Evolutionary conservation across 305 asterid genomes (phyloP), one percentile per base, ranked within the genome.

Genomic region (Withania somnifera): DNA sequence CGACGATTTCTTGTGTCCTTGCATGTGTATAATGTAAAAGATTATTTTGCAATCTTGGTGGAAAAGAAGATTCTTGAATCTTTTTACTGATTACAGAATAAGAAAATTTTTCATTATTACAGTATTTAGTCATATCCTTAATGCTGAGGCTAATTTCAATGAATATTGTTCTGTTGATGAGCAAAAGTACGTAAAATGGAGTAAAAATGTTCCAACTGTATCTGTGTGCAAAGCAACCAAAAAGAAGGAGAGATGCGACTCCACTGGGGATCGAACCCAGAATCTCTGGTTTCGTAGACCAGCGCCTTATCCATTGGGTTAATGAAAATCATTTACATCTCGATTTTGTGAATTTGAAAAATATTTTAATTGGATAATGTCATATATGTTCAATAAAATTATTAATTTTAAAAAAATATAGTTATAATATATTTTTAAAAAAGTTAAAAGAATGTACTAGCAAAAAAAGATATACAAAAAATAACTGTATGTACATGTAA

Each of bases 241-340:
- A 56, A 11, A 38, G n/a, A 38, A 4, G 10, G 7, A 38, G 1
- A 38, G 7, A 38, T 0, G 6, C 77, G 77, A 68, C 77, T 68
- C 22, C 77, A 40, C 98, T 92, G 98, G 98, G 99, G 98, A 92
- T 93, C 98, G 98, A 93, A 94, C 98, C 98, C 98, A 92, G 97
- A 96, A 88, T 94, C 99, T 96, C 99, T 94, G 97, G 97, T 93
- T 96, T 34, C 98, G 97, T 94, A 96, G 97, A 94, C 98, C 98
- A 93, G 98, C 98, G 93, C 98, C 98, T 93, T 96, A 94, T 94
- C 98, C 99, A 97, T 97, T 97, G 98, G 99, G 98, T 34, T 34
- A 4, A 34, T 34, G 40, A 36, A 36, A 36, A 36, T 7, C 8
- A 3, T 36, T 36, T 36, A 4, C 7, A 7, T 0, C 40, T 17